These are phyloP conservation scores for Aspergillus carlsbadensis DNA, from an alignment of 495 filamentous ascomycete species.

Conservation along the genomic window DNA sequence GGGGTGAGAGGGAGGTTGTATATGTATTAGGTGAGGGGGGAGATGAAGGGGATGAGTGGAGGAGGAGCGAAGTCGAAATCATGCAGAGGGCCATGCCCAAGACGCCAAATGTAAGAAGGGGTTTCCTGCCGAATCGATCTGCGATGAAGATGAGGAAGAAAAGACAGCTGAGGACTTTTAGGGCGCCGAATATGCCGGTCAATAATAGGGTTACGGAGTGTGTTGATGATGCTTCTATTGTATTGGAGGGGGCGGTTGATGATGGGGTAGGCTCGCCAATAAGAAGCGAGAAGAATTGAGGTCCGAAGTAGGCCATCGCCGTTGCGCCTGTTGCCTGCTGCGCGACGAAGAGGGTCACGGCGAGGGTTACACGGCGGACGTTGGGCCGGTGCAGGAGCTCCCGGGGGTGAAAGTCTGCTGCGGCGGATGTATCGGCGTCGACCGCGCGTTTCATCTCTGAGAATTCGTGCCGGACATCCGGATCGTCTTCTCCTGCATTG, in stretches of 20 bases:
- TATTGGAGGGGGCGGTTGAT: slow-evolving; percentile 21
- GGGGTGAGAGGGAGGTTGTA: slow-evolving; percentile 28
- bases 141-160: slow-evolving; percentile 54
- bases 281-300: slow-evolving; percentile 55
- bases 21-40: neutral
- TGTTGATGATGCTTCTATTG: neutral
- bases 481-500: slow-evolving; percentile 34
- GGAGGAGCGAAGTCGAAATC: slow-evolving; percentile 45
- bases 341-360: slow-evolving; percentile 41
- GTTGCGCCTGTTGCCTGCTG: slow-evolving; percentile 56
- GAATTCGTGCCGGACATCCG: slow-evolving; percentile 32
- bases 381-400: slow-evolving; percentile 46
- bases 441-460: slow-evolving; percentile 44
- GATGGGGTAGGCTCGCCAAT: slow-evolving; percentile 29
- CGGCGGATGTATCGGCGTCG: slow-evolving; percentile 41
- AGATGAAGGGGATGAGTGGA: neutral
- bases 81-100: slow-evolving; percentile 52
- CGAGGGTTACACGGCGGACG: slow-evolving; percentile 39
- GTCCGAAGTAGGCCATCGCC: slow-evolving; percentile 52
- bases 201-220: slow-evolving; percentile 33
- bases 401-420: slow-evolving; percentile 38
- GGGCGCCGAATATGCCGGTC: slow-evolving; percentile 51
- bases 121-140: slow-evolving; percentile 55
- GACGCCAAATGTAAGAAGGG: slow-evolving; percentile 51
- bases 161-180: slow-evolving; percentile 50